A percentile compares a stretch with the other conserved stretches of the same genome.
These are phyloP conservation scores for Rhamnella rubrinervis DNA, from an alignment of 331 rosid species.

Conservation along the genomic window DNA sequence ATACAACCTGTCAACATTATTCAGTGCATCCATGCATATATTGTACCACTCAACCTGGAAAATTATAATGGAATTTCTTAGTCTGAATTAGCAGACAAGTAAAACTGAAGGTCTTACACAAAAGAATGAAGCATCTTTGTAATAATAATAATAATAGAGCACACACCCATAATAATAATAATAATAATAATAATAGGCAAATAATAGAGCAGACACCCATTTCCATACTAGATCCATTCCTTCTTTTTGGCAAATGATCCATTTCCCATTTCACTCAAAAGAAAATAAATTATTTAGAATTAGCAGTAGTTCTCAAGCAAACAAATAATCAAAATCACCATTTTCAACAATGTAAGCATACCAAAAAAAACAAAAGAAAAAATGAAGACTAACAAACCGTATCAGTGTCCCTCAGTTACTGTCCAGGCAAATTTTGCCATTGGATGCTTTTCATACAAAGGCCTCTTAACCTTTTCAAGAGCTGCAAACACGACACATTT, in stretches of 20 bases:
- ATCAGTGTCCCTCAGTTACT: conserved; percentile 70
- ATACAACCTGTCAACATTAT: conserved; percentile 49
- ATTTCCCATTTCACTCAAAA: background rate
- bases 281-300: background rate
- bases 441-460: conserved; percentile 88
- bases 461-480: conserved; percentile 68
- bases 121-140: background rate
- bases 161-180: no score
- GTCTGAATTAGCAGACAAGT: background rate
- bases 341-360: background rate
- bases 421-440: conserved; percentile 84
- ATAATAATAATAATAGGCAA: no score
- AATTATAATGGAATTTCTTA: conserved; percentile 7
- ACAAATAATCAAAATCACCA: background rate
- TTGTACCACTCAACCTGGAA: conserved; percentile 89
- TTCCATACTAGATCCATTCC: background rate
- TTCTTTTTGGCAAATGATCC: no score
- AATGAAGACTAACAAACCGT: conserved; percentile 43
- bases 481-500: conserved; percentile 41
- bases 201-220: background rate
- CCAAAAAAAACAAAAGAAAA: background rate
- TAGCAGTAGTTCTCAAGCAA: background rate
- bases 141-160: no score
- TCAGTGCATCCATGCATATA: conserved; percentile 61
- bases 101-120: background rate